These are phyloP conservation scores for Pseudopithomyces maydicus DNA, from an alignment of 2,329 filamentous ascomycete genomes.

Conservation along the genomic window DNA sequence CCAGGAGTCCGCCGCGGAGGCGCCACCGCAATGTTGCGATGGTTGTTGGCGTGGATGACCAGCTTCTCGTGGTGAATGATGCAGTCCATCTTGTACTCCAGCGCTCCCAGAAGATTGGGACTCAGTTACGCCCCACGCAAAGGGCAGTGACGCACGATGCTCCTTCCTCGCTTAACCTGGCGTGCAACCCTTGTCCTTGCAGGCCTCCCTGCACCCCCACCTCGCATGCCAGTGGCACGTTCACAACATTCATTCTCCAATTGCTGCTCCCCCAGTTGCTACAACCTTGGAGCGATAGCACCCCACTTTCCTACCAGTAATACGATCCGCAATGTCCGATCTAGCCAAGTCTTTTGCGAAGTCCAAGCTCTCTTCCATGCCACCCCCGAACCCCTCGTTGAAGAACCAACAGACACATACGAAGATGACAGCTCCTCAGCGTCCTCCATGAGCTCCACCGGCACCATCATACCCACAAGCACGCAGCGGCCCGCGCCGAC, in stretches of 20 bases:
- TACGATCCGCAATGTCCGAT: slow-evolving; percentile 69
- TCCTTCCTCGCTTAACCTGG: slow-evolving; percentile 5
- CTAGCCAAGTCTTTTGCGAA: slow-evolving; percentile 80
- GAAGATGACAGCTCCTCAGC: slow-evolving; percentile 59
- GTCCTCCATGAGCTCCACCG: slow-evolving; percentile 89
- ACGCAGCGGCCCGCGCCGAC: slow-evolving; percentile 66
- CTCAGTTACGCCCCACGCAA: neutral
- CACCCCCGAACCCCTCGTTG: slow-evolving; percentile 53
- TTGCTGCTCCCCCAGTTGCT: slow-evolving; percentile 1
- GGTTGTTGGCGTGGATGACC: neutral
- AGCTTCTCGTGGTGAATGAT: neutral
- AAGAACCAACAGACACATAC: slow-evolving; percentile 54
- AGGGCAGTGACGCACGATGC: slow-evolving; percentile 1
- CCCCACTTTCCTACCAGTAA: neutral
- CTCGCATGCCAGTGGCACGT: neutral
- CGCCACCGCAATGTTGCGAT: neutral
- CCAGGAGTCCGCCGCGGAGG: neutral
- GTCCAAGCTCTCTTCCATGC: slow-evolving; percentile 68
- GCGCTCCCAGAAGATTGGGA: neutral
- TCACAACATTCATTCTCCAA: neutral
- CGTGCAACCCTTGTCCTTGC: neutral
- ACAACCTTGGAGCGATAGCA: neutral
- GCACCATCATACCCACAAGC: slow-evolving; percentile 83
- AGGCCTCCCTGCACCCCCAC: neutral
- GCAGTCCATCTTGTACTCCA: neutral